Evolutionary conservation across 140 eudicot species (phyloP), one percentile per base, ranked within the genome.

Genomic region (Cichorium intybus): DNA sequence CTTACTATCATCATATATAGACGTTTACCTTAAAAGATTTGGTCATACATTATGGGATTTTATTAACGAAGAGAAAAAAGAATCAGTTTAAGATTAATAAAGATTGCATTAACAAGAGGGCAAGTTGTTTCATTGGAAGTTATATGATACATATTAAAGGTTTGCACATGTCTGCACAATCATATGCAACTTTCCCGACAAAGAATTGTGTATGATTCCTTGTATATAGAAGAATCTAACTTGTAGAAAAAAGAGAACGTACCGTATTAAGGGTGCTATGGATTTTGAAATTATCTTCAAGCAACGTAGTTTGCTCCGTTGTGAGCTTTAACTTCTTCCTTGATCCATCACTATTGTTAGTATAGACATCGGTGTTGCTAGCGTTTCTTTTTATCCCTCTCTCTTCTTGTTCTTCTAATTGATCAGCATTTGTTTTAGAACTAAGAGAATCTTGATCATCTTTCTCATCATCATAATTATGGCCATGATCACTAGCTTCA

Each of bases 231-330:
- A 11, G 21, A 27, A 68, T 37, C 17, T 48, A 0, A 5, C 60
- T 8, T 10, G 10, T 16, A n/a, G n/a, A 33, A 11, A 63, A 16
- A 47, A 3, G 7, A 2, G 24, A 45, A 7, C 35, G n/a, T 71
- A 83, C 89, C 54, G 75, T 76, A 51, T 75, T 72, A 23, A 79
- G 85, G 70, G 82, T 79, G 28, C 69, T 58, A 58, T 72, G 75
- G 50, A 41, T 72, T 76, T 69, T 79, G 79, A 83, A 83, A 66
- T 73, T 83, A 48, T 75, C 82, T 76, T 83, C 89, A 64, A 83
- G 89, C 77, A 76, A 46, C 3, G 62, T 69, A 2, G 80, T 61
- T 46, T 83, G 89, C 4, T 69, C 80, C 4, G 60, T 76, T 24
- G 75, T 75, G 11, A 83, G 82, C 75, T 75, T 83, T 64, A 83